Base-by-base conservation (phyloP, 2,329 filamentous ascomycete species). In the Triangularia verruculosa region DNA sequence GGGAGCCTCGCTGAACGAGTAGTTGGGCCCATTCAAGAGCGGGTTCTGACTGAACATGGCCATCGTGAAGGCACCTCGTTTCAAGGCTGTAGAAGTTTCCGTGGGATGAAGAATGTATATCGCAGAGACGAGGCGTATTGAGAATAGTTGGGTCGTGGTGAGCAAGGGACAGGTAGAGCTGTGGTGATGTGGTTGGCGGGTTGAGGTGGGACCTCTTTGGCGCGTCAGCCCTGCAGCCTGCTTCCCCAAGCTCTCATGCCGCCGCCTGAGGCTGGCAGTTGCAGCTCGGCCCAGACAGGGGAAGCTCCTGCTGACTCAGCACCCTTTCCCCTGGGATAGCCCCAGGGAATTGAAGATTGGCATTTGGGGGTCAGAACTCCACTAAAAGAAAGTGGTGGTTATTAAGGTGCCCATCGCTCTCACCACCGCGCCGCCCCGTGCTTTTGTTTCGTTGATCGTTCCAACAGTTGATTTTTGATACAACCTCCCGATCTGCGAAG, bases 1-100 rank as follows among this genome's bases (percentile, higher is more conserved):
- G 73, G 86, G 85, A 60, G 81, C 78, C 72, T 89, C 86, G 71
- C 82, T 84, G 79, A 88, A 86, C 67, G 86, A 87, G 78, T 89
- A 89, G 80, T 85, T 88, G 74, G 87, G 86, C 69, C 86, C 86
- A 76, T 89, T 87, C 80, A 88, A 82, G 74, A 87, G 74, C 70
- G 86, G 86, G 76, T 89, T 89, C 78, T 89, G 86, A 78, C 86
- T 88, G 79, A 89, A 89, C 83, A 89, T 87, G 75, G 86, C 82
- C 85, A 88, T 89, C 6, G 20, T 24, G 27, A n/a, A 13, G 30
- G 54, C 24, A 27, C 11, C 20, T 61, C 17, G 28, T 7, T n/a
- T n/a, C n/a, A n/a, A n/a, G n/a, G n/a, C 5, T 54, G 2, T 54
- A 5, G 20, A n/a, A 11, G 22, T 12, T n/a, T 54, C 15, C 51